A percentile compares a stretch with the other conserved stretches of the same genome.
These are phyloP conservation scores for Nigrograna mackinnonii DNA, from an alignment of 2,329 filamentous ascomycete species.

Conservation along the genomic window DNA sequence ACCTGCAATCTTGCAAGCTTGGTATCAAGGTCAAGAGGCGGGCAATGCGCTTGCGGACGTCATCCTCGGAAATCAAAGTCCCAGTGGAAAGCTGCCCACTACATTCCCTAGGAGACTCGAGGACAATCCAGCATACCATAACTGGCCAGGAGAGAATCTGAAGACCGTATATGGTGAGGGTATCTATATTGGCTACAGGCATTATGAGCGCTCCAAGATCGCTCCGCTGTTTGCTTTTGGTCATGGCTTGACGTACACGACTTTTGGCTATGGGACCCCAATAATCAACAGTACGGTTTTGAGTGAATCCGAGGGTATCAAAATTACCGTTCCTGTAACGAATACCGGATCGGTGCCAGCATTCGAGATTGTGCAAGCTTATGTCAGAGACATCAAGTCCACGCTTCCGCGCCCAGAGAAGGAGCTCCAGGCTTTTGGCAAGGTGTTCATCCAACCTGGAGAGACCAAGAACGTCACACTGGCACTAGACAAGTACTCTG, in stretches of 20 bases:
- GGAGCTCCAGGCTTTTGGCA: constrained; percentile 70
- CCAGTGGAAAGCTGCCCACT: constrained; percentile 74
- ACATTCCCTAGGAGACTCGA: constrained; percentile 65
- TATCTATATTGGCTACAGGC: constrained; percentile 72
- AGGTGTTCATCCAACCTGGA: constrained; percentile 39
- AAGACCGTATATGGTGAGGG: constrained; percentile 73
- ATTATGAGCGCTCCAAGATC: constrained; percentile 67
- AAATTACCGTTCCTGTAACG: constrained; percentile 53
- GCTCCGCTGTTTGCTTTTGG: constrained; percentile 74
- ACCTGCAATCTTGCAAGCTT: constrained; percentile 71
- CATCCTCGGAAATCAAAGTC: constrained; percentile 73
- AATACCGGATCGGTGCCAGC: constrained; percentile 63
- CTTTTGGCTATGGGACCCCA: constrained; percentile 66
- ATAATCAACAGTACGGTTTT: constrained; percentile 56
- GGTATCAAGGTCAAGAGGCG: constrained; percentile 87
- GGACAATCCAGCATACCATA: constrained; percentile 72
- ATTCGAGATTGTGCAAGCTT: constrained; percentile 69
- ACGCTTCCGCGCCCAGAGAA: constrained; percentile 69
- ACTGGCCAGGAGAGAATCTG: constrained; percentile 73
- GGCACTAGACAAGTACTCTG: constrained; percentile 49
- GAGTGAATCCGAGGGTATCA: constrained; percentile 48
- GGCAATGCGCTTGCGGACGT: constrained; percentile 81
- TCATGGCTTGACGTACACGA: constrained; percentile 77
- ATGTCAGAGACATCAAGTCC: constrained; percentile 66
- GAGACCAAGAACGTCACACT: constrained; percentile 38